Evolutionary conservation across 2,329 filamentous ascomycete genomes (phyloP).

Genomic region (Clarireedia paspali): DNA sequence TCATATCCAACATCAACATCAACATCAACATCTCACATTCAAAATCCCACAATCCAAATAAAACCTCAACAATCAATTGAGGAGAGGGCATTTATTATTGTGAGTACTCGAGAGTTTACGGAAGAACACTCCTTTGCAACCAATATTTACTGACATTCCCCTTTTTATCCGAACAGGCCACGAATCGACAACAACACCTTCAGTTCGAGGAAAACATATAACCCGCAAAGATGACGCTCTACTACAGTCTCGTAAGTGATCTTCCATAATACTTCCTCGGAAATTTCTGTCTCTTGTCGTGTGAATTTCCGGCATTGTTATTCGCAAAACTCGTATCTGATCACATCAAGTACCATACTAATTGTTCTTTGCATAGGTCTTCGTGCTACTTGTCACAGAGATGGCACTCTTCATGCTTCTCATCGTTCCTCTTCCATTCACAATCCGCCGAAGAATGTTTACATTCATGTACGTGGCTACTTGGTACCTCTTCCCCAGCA

Average conservation of each 20-base stretch:
- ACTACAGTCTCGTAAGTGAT: constrained; percentile 40
- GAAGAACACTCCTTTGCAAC: not conserved
- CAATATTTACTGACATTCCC: constrained; percentile 2
- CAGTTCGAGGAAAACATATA: constrained; percentile 7
- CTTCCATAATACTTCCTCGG: not conserved
- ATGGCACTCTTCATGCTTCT: constrained; percentile 75
- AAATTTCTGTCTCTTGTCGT: not conserved
- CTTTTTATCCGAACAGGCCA: constrained; percentile 16
- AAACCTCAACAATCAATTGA: not conserved
- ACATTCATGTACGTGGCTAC: constrained; percentile 83
- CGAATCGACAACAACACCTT: constrained; percentile 11
- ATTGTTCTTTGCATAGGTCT: constrained; percentile 50
- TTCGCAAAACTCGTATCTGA: not conserved
- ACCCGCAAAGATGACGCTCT: constrained; percentile 39
- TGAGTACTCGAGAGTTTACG: not conserved
- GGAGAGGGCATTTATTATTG: not conserved
- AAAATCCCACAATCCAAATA: not conserved
- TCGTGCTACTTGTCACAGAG: constrained; percentile 73
- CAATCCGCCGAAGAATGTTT: constrained; percentile 33
- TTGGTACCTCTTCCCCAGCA: not conserved
- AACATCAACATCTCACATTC: not conserved
- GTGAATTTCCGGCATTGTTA: not conserved
- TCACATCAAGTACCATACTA: constrained; percentile 13
- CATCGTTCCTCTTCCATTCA: constrained; percentile 83
- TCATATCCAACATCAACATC: not conserved